Base-by-base conservation (phyloP, 805 yeast species). In the Ogataea dorogensis region DNA sequence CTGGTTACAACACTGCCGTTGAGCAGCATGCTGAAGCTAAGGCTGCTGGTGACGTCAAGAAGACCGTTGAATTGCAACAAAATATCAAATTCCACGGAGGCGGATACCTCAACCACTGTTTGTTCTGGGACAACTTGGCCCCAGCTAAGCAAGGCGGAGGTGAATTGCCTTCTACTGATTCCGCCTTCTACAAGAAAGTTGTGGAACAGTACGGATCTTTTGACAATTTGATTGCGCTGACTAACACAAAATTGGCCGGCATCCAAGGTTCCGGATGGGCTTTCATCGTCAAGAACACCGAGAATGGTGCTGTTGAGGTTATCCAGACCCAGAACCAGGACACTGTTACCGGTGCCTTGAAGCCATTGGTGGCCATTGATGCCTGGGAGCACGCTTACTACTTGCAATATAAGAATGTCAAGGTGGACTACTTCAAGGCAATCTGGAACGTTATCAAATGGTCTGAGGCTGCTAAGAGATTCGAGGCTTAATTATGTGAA, bases 351-450 rank as follows among this genome's bases (percentile, higher is more conserved):
- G 85, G 86, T 31, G 60, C 75, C 7, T 71, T 77, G 60, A 68
- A 75, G 30, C 95, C 96, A 28, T 66, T 88, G 54, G 73, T 88
- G 38, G 96, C 95, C 36, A 84, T 87, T 58, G 96, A 87, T 54
- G 95, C 95, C 43, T 87, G 96, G 96, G 96, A 87, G 67, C 96
- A 87, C 59, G 96, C 96, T 37, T 87, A 87, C 73, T 87, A 87
- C 74, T 73, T 88, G 65, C 96, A 87, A 66, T 87, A 87, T 72
- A 81, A 85, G 69, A 87, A 87, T 69, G 88, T 81, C 59, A 87
- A 88, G 73, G 94, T 64, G 28, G 95, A 87, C 58, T 87, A 88
- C 70, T 87, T 88, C 77, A 80, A 84, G 66, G 91, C 94, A 45
- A 84, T 87, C 65, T 87, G 96, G 96, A 82, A 84, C 56, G 95